A percentile compares a stretch with the other conserved stretches of the same genome.
Conservation (phyloP, 768 basidiomycete species). For the Naganishia friedmannii region DNA sequence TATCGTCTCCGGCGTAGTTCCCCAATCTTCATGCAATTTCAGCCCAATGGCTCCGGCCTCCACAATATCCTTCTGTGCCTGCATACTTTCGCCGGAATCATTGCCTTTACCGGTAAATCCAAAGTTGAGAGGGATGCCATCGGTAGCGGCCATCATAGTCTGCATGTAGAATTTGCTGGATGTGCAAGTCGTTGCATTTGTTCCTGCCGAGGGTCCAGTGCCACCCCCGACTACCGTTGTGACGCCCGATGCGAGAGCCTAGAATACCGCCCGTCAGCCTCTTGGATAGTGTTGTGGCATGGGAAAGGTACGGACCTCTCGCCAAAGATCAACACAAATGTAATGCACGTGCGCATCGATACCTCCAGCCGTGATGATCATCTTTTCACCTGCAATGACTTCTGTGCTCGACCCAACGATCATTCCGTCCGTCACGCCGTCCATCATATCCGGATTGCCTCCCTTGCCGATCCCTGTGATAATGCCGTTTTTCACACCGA, state of each 20-base stretch:
- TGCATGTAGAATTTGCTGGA: constrained; percentile 82
- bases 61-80: constrained; percentile 74
- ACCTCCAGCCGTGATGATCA: constrained; percentile 89
- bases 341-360: constrained; percentile 90
- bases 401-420: constrained; percentile 88
- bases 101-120: constrained; percentile 96
- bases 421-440: constrained; percentile 67
- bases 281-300: constrained; percentile 26
- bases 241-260: constrained; percentile 60
- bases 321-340: constrained; percentile 89
- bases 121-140: constrained; percentile 85
- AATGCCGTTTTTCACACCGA: constrained; percentile 77
- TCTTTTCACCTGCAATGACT: constrained; percentile 86
- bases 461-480: constrained; percentile 94
- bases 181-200: constrained; percentile 92
- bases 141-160: constrained; percentile 88
- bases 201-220: constrained; percentile 85
- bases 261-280: constrained; percentile 22
- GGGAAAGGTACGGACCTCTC: constrained; percentile 59
- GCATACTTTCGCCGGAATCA: constrained; percentile 64
- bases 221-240: constrained; percentile 96
- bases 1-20: constrained; percentile 79
- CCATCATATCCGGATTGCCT: constrained; percentile 93
- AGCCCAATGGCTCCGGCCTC: constrained; percentile 80
- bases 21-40: constrained; percentile 98